These are phyloP conservation scores for Coemansia sp. DNA, from an alignment of 192 early-diverging fungal species.

Conservation along the genomic window DNA sequence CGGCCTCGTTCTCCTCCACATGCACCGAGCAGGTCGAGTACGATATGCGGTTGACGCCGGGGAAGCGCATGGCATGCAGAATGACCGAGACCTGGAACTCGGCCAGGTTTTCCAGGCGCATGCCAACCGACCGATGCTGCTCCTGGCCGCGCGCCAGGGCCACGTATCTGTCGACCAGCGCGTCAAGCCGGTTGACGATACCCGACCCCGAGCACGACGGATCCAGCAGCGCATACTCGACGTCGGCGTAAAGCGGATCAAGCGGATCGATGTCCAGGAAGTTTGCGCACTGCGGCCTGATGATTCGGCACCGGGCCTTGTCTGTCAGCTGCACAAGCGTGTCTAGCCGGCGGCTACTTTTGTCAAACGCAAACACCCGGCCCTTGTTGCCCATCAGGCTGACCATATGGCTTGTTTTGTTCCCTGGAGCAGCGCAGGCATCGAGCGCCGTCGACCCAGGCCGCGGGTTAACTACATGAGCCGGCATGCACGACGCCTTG, in stretches of 20 bases:
- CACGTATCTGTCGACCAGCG: conserved; percentile 64
- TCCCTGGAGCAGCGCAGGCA: conserved; percentile 95
- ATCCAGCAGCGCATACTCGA: conserved; percentile 89
- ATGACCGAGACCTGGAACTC: conserved; percentile 83
- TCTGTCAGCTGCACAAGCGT: conserved; percentile 70
- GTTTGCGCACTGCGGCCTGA: conserved; percentile 34
- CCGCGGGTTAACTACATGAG: conserved; percentile 71
- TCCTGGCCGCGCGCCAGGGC: conserved; percentile 32
- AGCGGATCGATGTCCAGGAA: conserved; percentile 82
- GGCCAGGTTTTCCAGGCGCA: conserved; percentile 69
- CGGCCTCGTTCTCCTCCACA: conserved; percentile 88
- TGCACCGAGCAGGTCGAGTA: conserved; percentile 98
- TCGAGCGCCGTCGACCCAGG: conserved; percentile 68
- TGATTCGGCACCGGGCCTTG: conserved; percentile 76
- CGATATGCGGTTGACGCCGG: conserved; percentile 73
- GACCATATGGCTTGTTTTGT: conserved; percentile 94
- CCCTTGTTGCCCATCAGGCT: conserved; percentile 86
- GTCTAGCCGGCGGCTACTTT: conserved; percentile 69
- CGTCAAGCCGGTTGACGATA: conserved; percentile 85
- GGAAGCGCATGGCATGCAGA: conserved; percentile 84
- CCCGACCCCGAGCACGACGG: conserved; percentile 96
- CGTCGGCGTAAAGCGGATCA: conserved; percentile 62
- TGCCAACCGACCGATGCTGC: conserved; percentile 38
- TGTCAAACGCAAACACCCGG: conserved; percentile 87
- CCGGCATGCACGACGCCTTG: conserved; percentile 94